Base-by-base conservation (phyloP, 306 rosid species). In the Lablab purpureus region DNA sequence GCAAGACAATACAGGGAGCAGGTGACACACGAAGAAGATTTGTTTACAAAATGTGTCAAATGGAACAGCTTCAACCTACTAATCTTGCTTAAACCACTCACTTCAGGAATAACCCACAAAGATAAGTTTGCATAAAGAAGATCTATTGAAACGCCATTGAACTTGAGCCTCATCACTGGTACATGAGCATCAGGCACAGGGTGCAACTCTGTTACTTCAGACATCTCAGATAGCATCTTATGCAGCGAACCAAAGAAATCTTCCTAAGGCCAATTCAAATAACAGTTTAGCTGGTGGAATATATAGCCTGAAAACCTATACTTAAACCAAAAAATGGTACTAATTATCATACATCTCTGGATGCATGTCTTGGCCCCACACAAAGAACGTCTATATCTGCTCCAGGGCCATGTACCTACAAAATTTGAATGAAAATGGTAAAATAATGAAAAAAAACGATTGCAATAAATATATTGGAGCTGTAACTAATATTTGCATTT, bases 121-220 rank as follows among this genome's bases (percentile, higher is more conserved):
- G 97, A 76, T 55, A 95, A 84, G 81, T 80, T 89, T 30, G 98
- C 99, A 90, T 95, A 95, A 15, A 95, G 97, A 74, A 95, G 97
- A 84, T 95, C 99, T 73, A 95, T 84, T 58, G 98, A 95, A 68
- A 95, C 88, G 12, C 94, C 97, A 23, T 74, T 77, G 66, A 92
- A 93, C 92, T 92, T 95, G 86, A 95, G 91, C 62, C 0, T 22
- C 90, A 95, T 77, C 55, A 95, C 86, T 27, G 99, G 99, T 71
- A 95, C 99, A 79, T 88, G 83, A 85, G 98, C 99, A 91, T 91
- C 99, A 60, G 97, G 98, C 71, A 95, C 99, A 71, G 99, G 98
- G 78, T 91, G 98, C 82, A 95, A 77, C 78, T 95, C 99, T 17
- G 91, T 84, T 58, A 95, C 99, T 91, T 93, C 99, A 18, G 94